A percentile compares a stretch with the other conserved stretches of the same genome.
Conservation (phyloP, 768 basidiomycete genomes). For the Thelephora ganbajun region DNA sequence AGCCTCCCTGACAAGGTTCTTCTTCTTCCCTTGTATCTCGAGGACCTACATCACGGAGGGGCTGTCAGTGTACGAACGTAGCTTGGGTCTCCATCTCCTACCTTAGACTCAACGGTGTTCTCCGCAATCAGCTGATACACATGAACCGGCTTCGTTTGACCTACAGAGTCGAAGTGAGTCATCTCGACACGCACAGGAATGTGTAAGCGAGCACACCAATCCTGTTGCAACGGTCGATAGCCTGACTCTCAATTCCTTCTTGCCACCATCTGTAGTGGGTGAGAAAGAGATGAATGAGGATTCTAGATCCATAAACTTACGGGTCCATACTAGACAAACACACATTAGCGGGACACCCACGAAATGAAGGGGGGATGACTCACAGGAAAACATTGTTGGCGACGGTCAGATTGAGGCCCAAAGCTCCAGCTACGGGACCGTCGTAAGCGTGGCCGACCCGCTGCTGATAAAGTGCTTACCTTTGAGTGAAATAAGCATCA, state of each 20-base stretch:
- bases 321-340: slow-evolving; percentile 55
- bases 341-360: slow-evolving; percentile 3
- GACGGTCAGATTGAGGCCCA: slow-evolving; percentile 79
- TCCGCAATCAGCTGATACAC: slow-evolving; percentile 88
- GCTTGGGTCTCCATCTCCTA: slow-evolving; percentile 12
- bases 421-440: slow-evolving; percentile 36
- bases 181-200: neutral
- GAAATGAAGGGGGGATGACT: slow-evolving; percentile 15
- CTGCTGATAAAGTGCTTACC: neutral
- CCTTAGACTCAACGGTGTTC: slow-evolving; percentile 79
- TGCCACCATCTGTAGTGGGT: slow-evolving; percentile 58
- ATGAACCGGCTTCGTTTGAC: slow-evolving; percentile 70
- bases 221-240: slow-evolving; percentile 71
- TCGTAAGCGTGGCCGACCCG: slow-evolving; percentile 1
- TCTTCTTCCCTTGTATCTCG: slow-evolving; percentile 81
- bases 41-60: slow-evolving; percentile 31
- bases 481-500: slow-evolving; percentile 83
- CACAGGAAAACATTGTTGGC: slow-evolving; percentile 80
- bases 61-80: neutral
- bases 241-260: slow-evolving; percentile 78
- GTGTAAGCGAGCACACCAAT: neutral
- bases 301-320: slow-evolving; percentile 31
- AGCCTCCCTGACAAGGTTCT: slow-evolving; percentile 65
- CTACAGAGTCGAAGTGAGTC: slow-evolving; percentile 31
- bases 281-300: neutral